Base-by-base conservation (phyloP, 208 protist genomes). In the Leishmania arabica region DNA sequence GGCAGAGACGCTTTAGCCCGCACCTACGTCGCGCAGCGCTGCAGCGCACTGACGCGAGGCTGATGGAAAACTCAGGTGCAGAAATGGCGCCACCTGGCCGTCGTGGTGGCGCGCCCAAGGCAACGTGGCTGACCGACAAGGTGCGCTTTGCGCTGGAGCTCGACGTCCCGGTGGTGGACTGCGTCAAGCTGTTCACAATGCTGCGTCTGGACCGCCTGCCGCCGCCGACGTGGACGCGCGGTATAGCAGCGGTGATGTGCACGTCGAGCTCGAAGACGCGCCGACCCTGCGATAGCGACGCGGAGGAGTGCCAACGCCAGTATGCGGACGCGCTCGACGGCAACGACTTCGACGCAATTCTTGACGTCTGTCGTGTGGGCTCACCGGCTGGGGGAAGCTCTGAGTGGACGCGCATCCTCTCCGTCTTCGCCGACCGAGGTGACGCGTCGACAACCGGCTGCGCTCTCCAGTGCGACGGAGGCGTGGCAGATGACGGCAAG, bases 131-230 rank as follows among this genome's bases (percentile, higher is more conserved):
- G 2, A 87, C 91, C 5, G 86, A 86, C 49, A 95, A 96, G 79
- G 66, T 96, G 9, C 82, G 79, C 40, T 92, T 95, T 79, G 91
- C 93, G n/a, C 91, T 91, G 77, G 80, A 82, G 27, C 84, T 86
- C 19, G 90, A 88, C 56, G 89, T 96, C 58, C 91, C 93, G 58
- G 87, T 96, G 5, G 85, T 95, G 37, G 86, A 92, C 49, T 93
- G 92, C 79, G 77, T 84, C 15, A 83, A 86, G 15, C 82, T 96
- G 34, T 83, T 96, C 60, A 40, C 79, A 6, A 69, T 90, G 56
- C 79, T 88, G 34, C 60, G 85, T 53, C 80, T 95, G 31, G 77
- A 84, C 54, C 77, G 77, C 13, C 77, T 86, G 78, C 82, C 82
- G 4, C 27, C 78, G 0, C 77, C 82, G 7, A 68, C 82, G 13